Percentiles rank a stretch among this genome's conserved stretches.
Evolutionary conservation across 2,329 filamentous ascomycete genomes (phyloP).

Genomic region (Fusarium oxysporum): DNA sequence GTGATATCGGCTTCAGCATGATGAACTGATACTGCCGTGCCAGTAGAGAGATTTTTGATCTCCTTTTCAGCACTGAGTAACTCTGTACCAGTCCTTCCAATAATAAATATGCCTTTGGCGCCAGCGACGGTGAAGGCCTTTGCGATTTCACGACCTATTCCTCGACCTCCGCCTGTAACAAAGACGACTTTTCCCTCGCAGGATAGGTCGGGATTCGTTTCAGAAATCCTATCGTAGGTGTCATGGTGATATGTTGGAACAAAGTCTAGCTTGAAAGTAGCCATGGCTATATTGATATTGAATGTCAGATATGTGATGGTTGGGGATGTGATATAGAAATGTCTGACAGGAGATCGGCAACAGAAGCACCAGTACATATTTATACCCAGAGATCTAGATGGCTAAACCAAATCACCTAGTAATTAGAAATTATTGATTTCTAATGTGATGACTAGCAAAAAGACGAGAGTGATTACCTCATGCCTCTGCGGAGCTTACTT

Average conservation of each 20-base stretch:
- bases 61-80: neutral
- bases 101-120: neutral
- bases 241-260: constrained; percentile 1
- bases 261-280: neutral
- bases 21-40: neutral
- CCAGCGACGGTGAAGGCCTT: neutral
- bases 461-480: neutral
- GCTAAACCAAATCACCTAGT: neutral
- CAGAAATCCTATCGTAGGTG: neutral
- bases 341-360: neutral
- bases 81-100: neutral
- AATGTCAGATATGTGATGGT: too few relatives aligned
- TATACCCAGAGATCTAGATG: neutral
- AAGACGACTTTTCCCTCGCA: neutral
- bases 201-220: neutral
- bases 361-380: neutral
- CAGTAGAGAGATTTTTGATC: neutral
- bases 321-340: neutral
- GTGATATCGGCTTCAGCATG: neutral
- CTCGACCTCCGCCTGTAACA: neutral
- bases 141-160: neutral
- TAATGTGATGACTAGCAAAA: neutral
- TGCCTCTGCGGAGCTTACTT: neutral
- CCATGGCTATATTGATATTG: neutral
- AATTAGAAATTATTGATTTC: neutral